phyloP scores from a whole-genome alignment of 768 basidiomycete genomes.

The Boletus coccyginus region DNA sequence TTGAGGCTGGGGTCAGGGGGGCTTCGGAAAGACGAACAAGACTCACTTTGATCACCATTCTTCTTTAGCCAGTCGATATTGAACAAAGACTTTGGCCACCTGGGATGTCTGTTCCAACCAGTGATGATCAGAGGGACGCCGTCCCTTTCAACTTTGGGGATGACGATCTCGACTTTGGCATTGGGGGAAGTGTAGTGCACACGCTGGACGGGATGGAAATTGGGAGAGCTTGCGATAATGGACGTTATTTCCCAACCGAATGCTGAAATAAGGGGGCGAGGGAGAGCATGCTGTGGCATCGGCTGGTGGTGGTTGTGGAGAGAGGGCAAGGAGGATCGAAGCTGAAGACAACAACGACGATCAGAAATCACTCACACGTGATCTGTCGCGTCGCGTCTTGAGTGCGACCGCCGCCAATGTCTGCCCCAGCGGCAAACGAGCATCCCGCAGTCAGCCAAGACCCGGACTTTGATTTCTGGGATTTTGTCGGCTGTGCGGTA shows the following conservation, averaged over 20 bases:
- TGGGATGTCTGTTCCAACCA: slow-evolving; percentile 50
- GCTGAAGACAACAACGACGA: not conserved
- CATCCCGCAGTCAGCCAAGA: slow-evolving; percentile 2
- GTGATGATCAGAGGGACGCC: slow-evolving; percentile 66
- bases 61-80: slow-evolving; percentile 50
- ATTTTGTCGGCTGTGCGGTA: slow-evolving; percentile 67
- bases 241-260: slow-evolving; percentile 49
- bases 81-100: slow-evolving; percentile 59
- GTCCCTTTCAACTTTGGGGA: slow-evolving; percentile 44
- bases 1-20: slow-evolving; percentile 25
- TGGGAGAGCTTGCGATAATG: slow-evolving; percentile 37
- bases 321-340: no score
- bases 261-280: slow-evolving; percentile 34
- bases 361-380: slow-evolving; percentile 14
- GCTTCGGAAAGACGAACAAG: not conserved
- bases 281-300: not conserved
- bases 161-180: slow-evolving; percentile 29
- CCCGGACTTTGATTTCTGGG: slow-evolving; percentile 67
- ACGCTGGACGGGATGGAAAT: slow-evolving; percentile 44
- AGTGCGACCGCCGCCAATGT: slow-evolving; percentile 6
- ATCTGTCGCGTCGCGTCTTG: slow-evolving; percentile 16
- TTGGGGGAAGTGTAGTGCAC: slow-evolving; percentile 29
- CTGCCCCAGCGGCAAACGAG: slow-evolving; percentile 9
- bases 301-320: no score
- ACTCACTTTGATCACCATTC: slow-evolving; percentile 31